phyloP scores from a whole-genome alignment of 2,329 filamentous ascomycete species.

The Aspergillus sclerotialis region DNA sequence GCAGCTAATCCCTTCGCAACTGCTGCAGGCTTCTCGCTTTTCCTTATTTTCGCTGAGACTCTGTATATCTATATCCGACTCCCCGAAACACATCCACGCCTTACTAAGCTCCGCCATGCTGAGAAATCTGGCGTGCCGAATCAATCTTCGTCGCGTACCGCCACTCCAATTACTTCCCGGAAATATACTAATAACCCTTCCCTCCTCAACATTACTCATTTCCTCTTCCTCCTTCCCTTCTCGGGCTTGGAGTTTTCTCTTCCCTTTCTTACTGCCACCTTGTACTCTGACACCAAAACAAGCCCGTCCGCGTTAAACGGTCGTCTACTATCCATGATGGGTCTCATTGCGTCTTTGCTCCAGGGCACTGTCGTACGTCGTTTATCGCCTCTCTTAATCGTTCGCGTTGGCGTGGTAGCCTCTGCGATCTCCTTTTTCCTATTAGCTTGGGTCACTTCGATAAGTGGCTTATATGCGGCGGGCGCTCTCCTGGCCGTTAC shows the following conservation, averaged over 20 bases:
- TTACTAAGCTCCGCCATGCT: conserved; percentile 38
- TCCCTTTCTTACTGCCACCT: conserved; percentile 93
- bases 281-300: conserved; percentile 64
- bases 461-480: conserved; percentile 68
- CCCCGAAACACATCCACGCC: conserved; percentile 70
- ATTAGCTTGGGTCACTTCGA: conserved; percentile 61
- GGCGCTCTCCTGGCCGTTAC: conserved; percentile 81
- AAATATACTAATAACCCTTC: conserved; percentile 73
- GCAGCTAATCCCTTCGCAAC: conserved; percentile 89
- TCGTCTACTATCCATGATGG: conserved; percentile 80
- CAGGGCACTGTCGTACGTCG: conserved; percentile 88
- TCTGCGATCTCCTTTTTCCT: conserved; percentile 76
- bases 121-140: conserved; percentile 11
- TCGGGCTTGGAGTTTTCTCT: conserved; percentile 97
- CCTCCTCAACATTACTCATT: conserved; percentile 77
- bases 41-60: conserved; percentile 79
- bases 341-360: conserved; percentile 81
- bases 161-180: conserved; percentile 13
- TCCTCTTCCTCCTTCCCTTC: conserved; percentile 91
- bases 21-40: conserved; percentile 79
- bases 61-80: conserved; percentile 76
- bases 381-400: conserved; percentile 70
- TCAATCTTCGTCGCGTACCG: not conserved
- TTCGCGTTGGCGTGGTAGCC: conserved; percentile 69
- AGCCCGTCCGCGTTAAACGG: conserved; percentile 67